Base-by-base conservation (phyloP, 495 filamentous ascomycete genomes). In the Podospora didyma region DNA sequence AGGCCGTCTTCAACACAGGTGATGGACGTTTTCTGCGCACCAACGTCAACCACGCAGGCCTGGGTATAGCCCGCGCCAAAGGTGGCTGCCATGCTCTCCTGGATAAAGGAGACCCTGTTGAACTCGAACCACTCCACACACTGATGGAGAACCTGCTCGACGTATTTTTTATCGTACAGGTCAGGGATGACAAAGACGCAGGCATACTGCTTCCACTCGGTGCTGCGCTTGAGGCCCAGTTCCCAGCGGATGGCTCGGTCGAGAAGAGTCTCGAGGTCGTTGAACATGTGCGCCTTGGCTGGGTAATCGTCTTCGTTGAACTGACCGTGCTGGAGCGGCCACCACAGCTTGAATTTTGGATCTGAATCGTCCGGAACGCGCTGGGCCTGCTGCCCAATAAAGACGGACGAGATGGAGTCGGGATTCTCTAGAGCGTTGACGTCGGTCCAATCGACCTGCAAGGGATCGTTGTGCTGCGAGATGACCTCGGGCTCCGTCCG, bases 1-100 rank as follows among this genome's bases (percentile, higher is more conserved):
- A 98, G 88, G 12, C 94, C 94, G 68, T 98, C 94, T 65, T 98
- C 94, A 24, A 97, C 95, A 64, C 94, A 98, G 62, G 91, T 92
- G 37, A 98, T 90, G 2, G 95, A 96, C 3, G 94, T 97, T 78
- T 98, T 98, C 73, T 97, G 92, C 2, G 94, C 95, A 17, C 94
- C 94, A 42, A 97, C 88, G 68, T 98, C 94, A 5, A 98, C 92
- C 54, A 98, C 90, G 66, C 95, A 97, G 17, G 89, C 89, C 42
- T 84, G 89, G 5, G 90, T 91, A 63, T 91, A 96, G 2, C 95
- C 94, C 12, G 92, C 95, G n/a, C 94, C 94, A 67, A 95, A 98
- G 0, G 90, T 92, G 17, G 92, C 95, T 3, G 92, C 91, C 57
- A 97, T 78, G 56, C 90, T 95, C 73, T 98, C 94, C 61, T 98